Evolutionary conservation across 139 green algal genomes (phyloP), one percentile per base, ranked within the genome.

Genomic region (Picocystis salinarum): DNA sequence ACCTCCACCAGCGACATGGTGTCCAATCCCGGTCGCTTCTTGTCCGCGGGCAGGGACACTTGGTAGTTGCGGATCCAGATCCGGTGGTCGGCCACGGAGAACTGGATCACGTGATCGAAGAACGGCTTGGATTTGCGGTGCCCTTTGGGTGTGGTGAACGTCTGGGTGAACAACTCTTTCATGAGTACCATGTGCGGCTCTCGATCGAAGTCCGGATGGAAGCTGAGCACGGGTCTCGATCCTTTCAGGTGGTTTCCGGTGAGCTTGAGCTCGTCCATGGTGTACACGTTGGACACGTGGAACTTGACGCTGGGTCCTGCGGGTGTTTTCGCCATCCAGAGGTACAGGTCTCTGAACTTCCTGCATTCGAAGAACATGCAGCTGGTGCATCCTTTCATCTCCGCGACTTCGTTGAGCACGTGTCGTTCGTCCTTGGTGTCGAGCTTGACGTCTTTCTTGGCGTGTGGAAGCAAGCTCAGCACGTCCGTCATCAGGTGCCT

Each of bases 61-160:
- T 98, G 88, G 71, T 99, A 99, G 69, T 96, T 99, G 40, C 88
- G 63, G 28, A 96, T 65, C 88, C 88, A 99, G 1, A 99, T 48
- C 13, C 77, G 64, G 13, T 59, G 64, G 50, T 99, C 88, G 17
- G 73, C 70, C 5, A 83, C 40, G 7, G 55, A 71, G 62, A 99
- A 96, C 27, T 45, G 61, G 17, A 94, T 42, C 4, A 95, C 74
- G 49, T 96, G 88, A 60, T 99, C 88, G 33, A 91, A 80, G 72
- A 99, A 99, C 17, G 88, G 88, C 67, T 96, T 99, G 40, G 36
- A 59, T 53, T 88, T 87, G 48, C 75, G 76, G 58, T 95, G 82
- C 6, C 64, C 54, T 25, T 70, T 69, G 22, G 88, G 87, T 0
- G 78, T 93, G 13, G 67, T 64, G 54, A 96, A 95, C 22, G 71